Evolutionary conservation across 2,329 filamentous ascomycete species (phyloP).

Genomic region (Dothistroma pini): DNA sequence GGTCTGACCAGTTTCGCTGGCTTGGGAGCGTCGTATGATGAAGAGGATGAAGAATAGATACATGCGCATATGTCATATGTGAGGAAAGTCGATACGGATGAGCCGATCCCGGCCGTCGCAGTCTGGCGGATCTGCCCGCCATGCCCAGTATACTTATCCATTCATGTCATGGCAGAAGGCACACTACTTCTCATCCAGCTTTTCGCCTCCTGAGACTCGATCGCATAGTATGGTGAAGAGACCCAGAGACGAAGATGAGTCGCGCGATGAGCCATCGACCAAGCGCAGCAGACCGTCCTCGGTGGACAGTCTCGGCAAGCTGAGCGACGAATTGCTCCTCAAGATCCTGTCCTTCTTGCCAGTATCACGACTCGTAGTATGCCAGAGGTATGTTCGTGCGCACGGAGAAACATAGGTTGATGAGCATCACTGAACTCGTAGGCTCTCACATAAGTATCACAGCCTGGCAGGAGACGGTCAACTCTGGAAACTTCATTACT

Average conservation of each 20-base stretch:
- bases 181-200: neutral
- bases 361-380: constrained; percentile 62
- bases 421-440: constrained; percentile 43
- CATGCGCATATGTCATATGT: too few species aligned
- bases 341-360: constrained; percentile 77
- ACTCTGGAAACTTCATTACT: constrained; percentile 88
- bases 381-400: constrained; percentile 50
- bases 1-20: too few species aligned
- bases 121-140: too few species aligned
- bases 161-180: neutral
- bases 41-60: too few species aligned
- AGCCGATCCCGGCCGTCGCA: too few species aligned
- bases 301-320: constrained; percentile 62
- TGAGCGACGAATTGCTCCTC: constrained; percentile 85
- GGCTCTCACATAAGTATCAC: constrained; percentile 72
- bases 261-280: constrained; percentile 28
- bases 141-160: too few species aligned
- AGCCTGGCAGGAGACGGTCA: constrained; percentile 75
- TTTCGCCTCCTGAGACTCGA: neutral
- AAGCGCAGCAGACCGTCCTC: constrained; percentile 46
- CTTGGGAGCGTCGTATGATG: too few species aligned
- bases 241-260: constrained; percentile 30
- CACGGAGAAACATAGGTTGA: neutral
- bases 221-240: constrained; percentile 37
- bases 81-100: too few species aligned